Conservation (phyloP, 139 green algal genomes). For the Diplosphaera chodatii region DNA sequence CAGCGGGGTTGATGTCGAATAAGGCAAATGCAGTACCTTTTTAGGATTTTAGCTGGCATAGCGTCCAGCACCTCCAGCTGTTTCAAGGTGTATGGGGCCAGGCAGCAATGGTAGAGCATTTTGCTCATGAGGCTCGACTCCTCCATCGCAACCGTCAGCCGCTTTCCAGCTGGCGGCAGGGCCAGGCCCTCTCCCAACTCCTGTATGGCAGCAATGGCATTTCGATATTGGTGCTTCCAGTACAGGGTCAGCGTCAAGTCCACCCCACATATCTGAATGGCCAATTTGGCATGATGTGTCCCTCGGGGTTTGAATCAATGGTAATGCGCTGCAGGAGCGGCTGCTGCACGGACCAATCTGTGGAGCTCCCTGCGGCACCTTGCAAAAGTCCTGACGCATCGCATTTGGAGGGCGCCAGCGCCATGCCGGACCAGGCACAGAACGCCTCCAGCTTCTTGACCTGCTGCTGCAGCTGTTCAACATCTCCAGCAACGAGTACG, state of each 20-base stretch:
- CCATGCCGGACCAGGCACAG: not conserved
- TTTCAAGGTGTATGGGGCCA: not conserved
- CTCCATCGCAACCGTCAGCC: not conserved
- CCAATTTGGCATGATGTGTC: not conserved
- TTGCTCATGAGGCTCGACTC: not conserved
- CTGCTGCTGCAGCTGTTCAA: not conserved
- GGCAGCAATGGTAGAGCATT: not conserved
- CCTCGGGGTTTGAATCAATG: not conserved
- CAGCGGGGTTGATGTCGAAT: not conserved
- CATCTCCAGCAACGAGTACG: not conserved
- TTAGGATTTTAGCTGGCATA: not conserved
- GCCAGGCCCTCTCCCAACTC: not conserved
- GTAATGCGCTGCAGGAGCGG: not conserved
- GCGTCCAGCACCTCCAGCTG: not conserved
- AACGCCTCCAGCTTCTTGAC: conserved; percentile 1
- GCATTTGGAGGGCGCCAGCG: too few relatives aligned
- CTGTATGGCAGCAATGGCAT: not conserved
- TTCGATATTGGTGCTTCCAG: not conserved
- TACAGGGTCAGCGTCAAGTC: not conserved
- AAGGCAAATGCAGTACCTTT: not conserved
- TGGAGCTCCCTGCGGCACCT: not conserved
- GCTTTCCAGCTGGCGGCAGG: not conserved
- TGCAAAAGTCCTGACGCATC: not conserved
- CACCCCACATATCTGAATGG: not conserved
- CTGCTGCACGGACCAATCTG: not conserved